Conservation (phyloP, 1,284 basidiomycete genomes). For the Thecaphora frezii region DNA sequence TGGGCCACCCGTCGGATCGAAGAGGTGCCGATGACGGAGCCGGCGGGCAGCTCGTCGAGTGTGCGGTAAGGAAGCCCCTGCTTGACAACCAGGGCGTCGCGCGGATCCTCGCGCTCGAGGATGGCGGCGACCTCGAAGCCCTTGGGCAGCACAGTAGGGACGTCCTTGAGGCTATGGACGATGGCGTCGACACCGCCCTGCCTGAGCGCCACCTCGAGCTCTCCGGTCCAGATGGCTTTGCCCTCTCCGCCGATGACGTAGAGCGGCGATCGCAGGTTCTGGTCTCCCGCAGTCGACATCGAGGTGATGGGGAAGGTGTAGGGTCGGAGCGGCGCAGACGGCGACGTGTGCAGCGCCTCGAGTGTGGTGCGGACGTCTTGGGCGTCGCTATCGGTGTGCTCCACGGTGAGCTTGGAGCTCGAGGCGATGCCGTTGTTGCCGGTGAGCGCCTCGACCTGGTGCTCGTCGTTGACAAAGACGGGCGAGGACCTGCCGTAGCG, state of each 20-base stretch:
- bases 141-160: constrained; percentile 81
- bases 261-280: constrained; percentile 72
- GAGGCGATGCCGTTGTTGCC: neutral
- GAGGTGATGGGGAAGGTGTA: constrained; percentile 66
- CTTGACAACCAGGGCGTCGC: constrained; percentile 87
- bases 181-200: constrained; percentile 82
- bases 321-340: constrained; percentile 18
- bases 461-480: constrained; percentile 22
- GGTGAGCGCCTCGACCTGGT: neutral
- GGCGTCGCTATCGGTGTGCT: constrained; percentile 20
- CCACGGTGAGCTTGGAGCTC: constrained; percentile 8
- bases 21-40: constrained; percentile 89
- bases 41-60: constrained; percentile 81
- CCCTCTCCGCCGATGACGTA: constrained; percentile 63
- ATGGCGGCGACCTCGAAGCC: constrained; percentile 86
- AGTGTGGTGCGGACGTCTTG: constrained; percentile 20
- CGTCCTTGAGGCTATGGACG: constrained; percentile 90
- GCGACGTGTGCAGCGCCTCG: constrained; percentile 7
- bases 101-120: constrained; percentile 82
- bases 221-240: constrained; percentile 91
- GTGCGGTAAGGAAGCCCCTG: constrained; percentile 69
- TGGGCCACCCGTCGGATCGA: constrained; percentile 91
- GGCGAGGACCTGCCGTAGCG: constrained; percentile 47
- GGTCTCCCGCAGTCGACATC: constrained; percentile 89
- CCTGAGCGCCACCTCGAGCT: constrained; percentile 81